phyloP scores from a whole-genome alignment of 768 basidiomycete genomes.

The Ephemerocybe angulata region DNA sequence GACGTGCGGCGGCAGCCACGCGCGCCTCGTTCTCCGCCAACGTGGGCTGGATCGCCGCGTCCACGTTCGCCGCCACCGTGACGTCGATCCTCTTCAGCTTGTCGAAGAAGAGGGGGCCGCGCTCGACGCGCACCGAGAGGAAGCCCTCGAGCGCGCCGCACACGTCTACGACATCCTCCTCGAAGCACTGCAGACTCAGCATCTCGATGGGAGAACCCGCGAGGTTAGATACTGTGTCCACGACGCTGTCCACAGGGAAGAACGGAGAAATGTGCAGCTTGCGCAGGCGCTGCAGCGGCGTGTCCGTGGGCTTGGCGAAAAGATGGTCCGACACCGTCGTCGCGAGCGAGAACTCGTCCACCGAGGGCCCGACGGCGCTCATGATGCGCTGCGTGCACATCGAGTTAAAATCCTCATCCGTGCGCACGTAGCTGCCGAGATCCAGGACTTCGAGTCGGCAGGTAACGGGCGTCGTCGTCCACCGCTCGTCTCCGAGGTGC shows the following conservation, averaged over 20 bases:
- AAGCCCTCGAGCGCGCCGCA: slow-evolving; percentile 56
- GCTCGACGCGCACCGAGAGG: slow-evolving; percentile 47
- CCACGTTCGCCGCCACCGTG: slow-evolving; percentile 32
- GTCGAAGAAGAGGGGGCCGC: slow-evolving; percentile 46
- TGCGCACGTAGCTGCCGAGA: slow-evolving; percentile 54
- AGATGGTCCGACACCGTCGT: slow-evolving; percentile 39
- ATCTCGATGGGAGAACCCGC: slow-evolving; percentile 58
- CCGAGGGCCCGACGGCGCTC: slow-evolving; percentile 50
- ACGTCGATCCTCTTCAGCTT: slow-evolving; percentile 49
- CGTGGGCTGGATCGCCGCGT: slow-evolving; percentile 14
- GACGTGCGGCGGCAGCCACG: slow-evolving; percentile 36
- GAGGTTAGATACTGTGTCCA: slow-evolving; percentile 55
- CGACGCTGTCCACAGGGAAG: slow-evolving; percentile 58
- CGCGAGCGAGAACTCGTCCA: slow-evolving; percentile 53
- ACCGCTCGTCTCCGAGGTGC: slow-evolving; percentile 61
- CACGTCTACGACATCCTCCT: slow-evolving; percentile 60
- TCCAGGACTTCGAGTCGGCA: slow-evolving; percentile 56
- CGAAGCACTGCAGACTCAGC: slow-evolving; percentile 56
- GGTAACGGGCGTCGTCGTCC: slow-evolving; percentile 48
- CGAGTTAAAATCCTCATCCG: slow-evolving; percentile 49
- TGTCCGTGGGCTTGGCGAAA: slow-evolving; percentile 40
- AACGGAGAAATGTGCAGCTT: slow-evolving; percentile 58
- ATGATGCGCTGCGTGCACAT: slow-evolving; percentile 59
- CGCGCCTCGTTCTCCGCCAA: slow-evolving; percentile 39
- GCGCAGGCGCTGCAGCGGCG: slow-evolving; percentile 48